A percentile compares a stretch with the other conserved stretches of the same genome.
Conservation (phyloP, 2,329 filamentous ascomycete species). For the Fusarium sp. region DNA sequence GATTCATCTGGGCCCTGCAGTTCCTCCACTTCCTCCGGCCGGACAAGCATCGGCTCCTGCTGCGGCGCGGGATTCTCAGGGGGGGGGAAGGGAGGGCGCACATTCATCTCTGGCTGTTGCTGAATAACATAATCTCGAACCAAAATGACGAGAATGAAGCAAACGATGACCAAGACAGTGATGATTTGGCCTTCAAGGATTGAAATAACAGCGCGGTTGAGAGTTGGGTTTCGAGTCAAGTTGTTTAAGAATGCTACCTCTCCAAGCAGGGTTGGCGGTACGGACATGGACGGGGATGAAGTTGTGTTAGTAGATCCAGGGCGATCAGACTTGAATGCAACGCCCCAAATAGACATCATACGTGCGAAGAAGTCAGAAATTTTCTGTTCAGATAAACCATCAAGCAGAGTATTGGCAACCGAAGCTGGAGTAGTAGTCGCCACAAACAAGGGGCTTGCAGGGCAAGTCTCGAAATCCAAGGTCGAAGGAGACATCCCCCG, state of each 20-base stretch:
- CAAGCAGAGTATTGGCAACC: conserved; percentile 44
- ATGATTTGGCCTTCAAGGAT: conserved; percentile 94
- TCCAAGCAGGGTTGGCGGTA: conserved; percentile 57
- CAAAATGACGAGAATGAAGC: conserved; percentile 95
- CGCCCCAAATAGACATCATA: conserved; percentile 43
- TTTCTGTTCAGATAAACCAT: conserved; percentile 43
- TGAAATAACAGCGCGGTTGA: conserved; percentile 84
- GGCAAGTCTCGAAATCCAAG: conserved; percentile 45
- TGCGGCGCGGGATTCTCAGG: conserved; percentile 44
- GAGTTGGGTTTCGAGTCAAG: conserved; percentile 71
- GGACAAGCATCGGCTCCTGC: conserved; percentile 39
- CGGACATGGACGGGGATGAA: conserved; percentile 14
- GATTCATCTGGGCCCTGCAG: conserved; percentile 39
- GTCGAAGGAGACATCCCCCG: conserved; percentile 46
- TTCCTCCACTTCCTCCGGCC: conserved; percentile 35
- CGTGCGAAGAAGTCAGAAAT: conserved; percentile 47
- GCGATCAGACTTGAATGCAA: conserved; percentile 35
- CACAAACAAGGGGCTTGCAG: conserved; percentile 48
- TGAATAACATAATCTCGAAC: conserved; percentile 98
- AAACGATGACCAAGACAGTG: conserved; percentile 88
- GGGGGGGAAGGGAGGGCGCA: conserved; percentile 72
- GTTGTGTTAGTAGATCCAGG: conserved; percentile 22
- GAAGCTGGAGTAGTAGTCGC: conserved; percentile 45
- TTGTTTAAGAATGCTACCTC: conserved; percentile 66
- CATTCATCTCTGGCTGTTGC: conserved; percentile 92